Base-by-base conservation (phyloP, 2,329 filamentous ascomycete genomes). In the Didymella pomorum region DNA sequence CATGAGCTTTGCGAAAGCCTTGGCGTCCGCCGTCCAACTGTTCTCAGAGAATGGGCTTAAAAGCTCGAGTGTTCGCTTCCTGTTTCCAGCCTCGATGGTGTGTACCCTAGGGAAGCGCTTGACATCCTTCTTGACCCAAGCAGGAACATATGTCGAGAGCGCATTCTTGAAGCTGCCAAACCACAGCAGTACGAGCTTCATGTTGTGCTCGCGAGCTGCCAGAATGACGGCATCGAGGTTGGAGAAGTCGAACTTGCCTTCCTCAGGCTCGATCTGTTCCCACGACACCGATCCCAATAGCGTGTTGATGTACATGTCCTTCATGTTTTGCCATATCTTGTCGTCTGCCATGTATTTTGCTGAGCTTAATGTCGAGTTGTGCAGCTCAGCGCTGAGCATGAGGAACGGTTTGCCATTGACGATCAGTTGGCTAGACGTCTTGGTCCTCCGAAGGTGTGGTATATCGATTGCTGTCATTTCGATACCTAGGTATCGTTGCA, bases 161-260 rank as follows among this genome's bases (percentile, higher is more conserved):
- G 66, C 80, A 65, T 82, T 82, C 64, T 82, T 82, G 70, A 79
- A 82, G 16, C 76, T 77, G 7, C 80, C 80, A 64, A 82, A 82
- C 80, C 80, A 82, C 10, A 82, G 64, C 28, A 82, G 60, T 0
- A 82, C 70, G 12, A 82, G 65, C 33, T 75, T 73, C 25, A 82
- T 60, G 3, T 64, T 74, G 61, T 80, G 71, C 39, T 68, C 58
- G 16, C 78, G 67, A 7, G 79, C 79, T 43, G 66, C 77, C 1
- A 66, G 16, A 29, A 82, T 74, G 26, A 79, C 64, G 39, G 74
- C 65, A 39, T 82, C 79, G 9, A 83, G 64, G 50, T 80, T 75
- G 2, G 62, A 50, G 47, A 82, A 82, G 51, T 79, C 71, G 56
- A 82, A 82, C 1, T 69, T 64, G 3, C 76, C 79, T 63, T 82